These are phyloP conservation scores for Aspergillus piperis DNA, from an alignment of 2,329 filamentous ascomycete species.

Conservation along the genomic window DNA sequence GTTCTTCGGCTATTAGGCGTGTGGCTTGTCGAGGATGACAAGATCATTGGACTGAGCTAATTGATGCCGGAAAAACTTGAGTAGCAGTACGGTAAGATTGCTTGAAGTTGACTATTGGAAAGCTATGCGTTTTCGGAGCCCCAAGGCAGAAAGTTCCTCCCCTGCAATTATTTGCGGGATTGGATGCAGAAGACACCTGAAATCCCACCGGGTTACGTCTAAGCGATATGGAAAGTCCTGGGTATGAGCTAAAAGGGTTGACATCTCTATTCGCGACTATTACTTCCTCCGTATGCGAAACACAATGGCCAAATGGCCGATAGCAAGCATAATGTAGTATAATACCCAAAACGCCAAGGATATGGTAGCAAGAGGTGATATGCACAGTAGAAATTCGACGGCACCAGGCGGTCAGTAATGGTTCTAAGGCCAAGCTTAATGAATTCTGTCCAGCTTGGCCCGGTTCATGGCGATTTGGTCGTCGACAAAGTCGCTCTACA, in stretches of 20 bases:
- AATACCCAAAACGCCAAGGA: conserved; percentile 26
- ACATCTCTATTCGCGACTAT: conserved; percentile 4
- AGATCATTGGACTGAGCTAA: background rate
- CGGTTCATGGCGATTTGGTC: conserved; percentile 79
- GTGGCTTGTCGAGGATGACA: no score
- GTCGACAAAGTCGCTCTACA: conserved; percentile 77
- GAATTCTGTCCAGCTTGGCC: conserved; percentile 64
- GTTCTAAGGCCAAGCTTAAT: conserved; percentile 24
- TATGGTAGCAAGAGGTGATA: conserved; percentile 20
- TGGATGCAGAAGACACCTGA: background rate
- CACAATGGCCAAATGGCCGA: background rate
- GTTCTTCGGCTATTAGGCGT: no score
- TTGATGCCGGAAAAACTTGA: background rate
- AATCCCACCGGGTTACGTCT: background rate
- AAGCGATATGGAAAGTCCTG: no score
- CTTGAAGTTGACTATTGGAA: no score
- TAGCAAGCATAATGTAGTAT: conserved; percentile 12
- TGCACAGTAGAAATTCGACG: conserved; percentile 22
- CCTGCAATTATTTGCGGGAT: background rate
- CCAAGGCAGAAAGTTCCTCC: background rate
- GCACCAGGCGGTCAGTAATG: conserved; percentile 32
- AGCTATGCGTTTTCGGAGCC: no score
- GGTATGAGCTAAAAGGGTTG: background rate
- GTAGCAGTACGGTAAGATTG: background rate
- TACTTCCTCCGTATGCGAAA: conserved; percentile 9